Evolutionary conservation across 164 flowering plant species (phyloP).

Genomic region (Dillenia turbinata): DNA sequence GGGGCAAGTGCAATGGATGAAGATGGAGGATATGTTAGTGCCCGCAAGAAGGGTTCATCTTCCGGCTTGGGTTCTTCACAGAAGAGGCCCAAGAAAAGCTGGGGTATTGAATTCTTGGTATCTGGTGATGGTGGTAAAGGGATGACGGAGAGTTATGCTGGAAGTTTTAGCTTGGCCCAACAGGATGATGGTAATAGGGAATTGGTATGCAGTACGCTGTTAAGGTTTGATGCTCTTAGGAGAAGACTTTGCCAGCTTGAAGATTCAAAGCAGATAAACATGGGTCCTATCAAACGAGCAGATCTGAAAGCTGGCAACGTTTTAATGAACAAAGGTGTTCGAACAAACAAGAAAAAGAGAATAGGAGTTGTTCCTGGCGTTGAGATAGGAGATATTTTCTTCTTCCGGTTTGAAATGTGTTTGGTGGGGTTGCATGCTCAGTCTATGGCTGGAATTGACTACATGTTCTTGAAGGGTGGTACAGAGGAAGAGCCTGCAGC

Average conservation of each 20-base stretch:
- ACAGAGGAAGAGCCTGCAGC: slow-evolving; percentile 41
- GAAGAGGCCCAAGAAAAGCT: too few species aligned
- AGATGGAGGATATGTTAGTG: too few species aligned
- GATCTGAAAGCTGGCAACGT: slow-evolving; percentile 37
- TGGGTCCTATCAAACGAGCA: slow-evolving; percentile 34
- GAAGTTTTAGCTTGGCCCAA: too few species aligned
- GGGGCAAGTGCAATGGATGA: too few species aligned
- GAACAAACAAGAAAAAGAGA: slow-evolving; percentile 44
- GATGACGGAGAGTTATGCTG: too few species aligned
- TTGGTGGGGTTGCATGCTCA: slow-evolving; percentile 56
- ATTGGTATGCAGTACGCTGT: slow-evolving; percentile 19
- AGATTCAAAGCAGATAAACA: slow-evolving; percentile 26
- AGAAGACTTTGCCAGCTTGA: slow-evolving; percentile 40
- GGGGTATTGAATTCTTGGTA: too few species aligned
- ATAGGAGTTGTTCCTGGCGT: slow-evolving; percentile 55
- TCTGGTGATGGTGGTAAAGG: too few species aligned
- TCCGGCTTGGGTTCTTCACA: too few species aligned
- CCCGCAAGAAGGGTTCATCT: too few species aligned
- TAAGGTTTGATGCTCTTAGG: slow-evolving; percentile 29
- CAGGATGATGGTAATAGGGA: slow-evolving; percentile 38
- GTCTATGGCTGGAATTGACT: slow-evolving; percentile 62
- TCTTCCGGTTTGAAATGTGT: slow-evolving; percentile 55
- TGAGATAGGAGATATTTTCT: slow-evolving; percentile 58
- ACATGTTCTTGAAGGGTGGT: slow-evolving; percentile 23
- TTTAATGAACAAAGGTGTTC: slow-evolving; percentile 38